Conservation (phyloP, 805 yeast genomes). For the Yueomyces sinensis region DNA sequence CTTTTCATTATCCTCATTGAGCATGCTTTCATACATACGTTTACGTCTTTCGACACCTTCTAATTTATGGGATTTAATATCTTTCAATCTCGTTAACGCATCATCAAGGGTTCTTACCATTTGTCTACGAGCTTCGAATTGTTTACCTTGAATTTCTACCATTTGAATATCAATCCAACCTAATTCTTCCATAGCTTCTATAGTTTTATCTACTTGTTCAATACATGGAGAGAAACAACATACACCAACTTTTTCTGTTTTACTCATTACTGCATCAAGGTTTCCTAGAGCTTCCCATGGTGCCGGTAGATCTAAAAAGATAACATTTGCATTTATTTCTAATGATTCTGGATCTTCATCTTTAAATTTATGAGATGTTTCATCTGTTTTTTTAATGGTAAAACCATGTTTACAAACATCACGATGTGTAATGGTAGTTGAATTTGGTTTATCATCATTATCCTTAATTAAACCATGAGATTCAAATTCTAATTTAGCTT, state of each 20-base stretch:
- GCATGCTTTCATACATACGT: slow-evolving; percentile 17
- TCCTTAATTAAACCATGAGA: slow-evolving; percentile 44
- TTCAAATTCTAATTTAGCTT: slow-evolving; percentile 66
- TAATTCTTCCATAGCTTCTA: slow-evolving; percentile 52
- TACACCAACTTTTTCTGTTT: slow-evolving; percentile 43
- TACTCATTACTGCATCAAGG: slow-evolving; percentile 43
- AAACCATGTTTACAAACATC: slow-evolving; percentile 91
- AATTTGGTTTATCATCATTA: slow-evolving; percentile 12
- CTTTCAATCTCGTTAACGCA: slow-evolving; percentile 65
- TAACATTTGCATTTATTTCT: slow-evolving; percentile 47
- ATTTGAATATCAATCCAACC: slow-evolving; percentile 85
- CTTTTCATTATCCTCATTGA: slow-evolving; percentile 16
- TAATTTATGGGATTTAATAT: slow-evolving; percentile 57
- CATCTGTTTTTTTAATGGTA: slow-evolving; percentile 27
- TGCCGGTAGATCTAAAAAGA: slow-evolving; percentile 86
- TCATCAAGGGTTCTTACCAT: slow-evolving; percentile 77
- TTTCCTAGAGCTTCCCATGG: slow-evolving; percentile 94
- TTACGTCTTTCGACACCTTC: slow-evolving; percentile 51
- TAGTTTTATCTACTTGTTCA: slow-evolving; percentile 87
- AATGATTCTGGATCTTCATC: slow-evolving; percentile 17
- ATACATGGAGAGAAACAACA: slow-evolving; percentile 98
- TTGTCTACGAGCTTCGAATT: slow-evolving; percentile 82
- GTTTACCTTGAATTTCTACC: slow-evolving; percentile 77
- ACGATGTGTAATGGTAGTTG: slow-evolving; percentile 68
- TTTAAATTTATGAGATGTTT: slow-evolving; percentile 13